Evolutionary conservation across 306 rosid species (phyloP).

Genomic region (Ormosia semicastrata): DNA sequence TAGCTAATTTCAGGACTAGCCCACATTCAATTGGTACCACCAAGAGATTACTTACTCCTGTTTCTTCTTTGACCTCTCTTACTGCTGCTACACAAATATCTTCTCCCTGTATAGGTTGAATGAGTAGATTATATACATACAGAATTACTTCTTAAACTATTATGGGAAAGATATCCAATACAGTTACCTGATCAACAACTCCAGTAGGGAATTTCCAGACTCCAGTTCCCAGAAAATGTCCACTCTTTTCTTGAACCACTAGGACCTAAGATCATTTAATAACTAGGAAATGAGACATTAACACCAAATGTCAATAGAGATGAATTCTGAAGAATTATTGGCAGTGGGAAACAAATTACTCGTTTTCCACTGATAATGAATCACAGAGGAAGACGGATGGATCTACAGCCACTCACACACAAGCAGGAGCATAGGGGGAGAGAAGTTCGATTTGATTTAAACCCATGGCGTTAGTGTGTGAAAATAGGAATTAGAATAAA

Average conservation of each 20-base stretch:
- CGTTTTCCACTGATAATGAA: background rate
- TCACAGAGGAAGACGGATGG: background rate
- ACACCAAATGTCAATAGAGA: background rate
- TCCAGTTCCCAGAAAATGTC: conserved; percentile 56
- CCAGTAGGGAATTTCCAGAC: conserved; percentile 91
- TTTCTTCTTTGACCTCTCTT: conserved; percentile 93
- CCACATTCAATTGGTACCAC: background rate
- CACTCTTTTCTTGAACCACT: conserved; percentile 84
- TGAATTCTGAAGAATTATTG: background rate
- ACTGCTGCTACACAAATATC: conserved; percentile 72
- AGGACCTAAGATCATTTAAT: conserved; percentile 48
- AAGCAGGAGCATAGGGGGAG: background rate
- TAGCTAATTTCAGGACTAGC: background rate
- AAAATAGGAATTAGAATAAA: conserved; percentile 12
- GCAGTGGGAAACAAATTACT: background rate
- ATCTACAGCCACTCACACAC: background rate
- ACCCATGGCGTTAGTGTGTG: background rate
- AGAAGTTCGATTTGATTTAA: background rate
- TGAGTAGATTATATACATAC: conserved; percentile 20
- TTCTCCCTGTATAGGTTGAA: conserved; percentile 64
- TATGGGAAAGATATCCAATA: background rate
- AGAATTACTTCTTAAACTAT: background rate
- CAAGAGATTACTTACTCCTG: conserved; percentile 62
- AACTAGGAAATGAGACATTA: background rate
- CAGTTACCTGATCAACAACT: conserved; percentile 69